Conservation (phyloP, 371 early-diverging fungal species). For the Rhizopus stolonifer region DNA sequence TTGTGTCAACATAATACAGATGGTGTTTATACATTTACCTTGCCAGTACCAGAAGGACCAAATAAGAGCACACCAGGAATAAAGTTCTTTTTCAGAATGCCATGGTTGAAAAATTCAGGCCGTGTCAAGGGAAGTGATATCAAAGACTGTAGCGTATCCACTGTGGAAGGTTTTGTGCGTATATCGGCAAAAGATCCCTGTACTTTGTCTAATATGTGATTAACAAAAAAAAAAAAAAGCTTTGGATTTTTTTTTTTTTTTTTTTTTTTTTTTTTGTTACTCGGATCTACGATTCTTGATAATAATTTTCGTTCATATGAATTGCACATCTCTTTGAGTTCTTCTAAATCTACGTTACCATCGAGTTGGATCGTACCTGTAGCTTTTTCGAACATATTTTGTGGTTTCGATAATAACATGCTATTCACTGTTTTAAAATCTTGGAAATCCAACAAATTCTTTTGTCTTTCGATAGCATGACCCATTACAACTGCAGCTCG, state of each 20-base stretch:
- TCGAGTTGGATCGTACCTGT: neutral
- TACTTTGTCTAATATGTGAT: slow-evolving; percentile 44
- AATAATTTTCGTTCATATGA: slow-evolving; percentile 61
- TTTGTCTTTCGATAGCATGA: slow-evolving; percentile 25
- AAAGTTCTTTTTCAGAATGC: slow-evolving; percentile 75
- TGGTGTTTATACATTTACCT: slow-evolving; percentile 27
- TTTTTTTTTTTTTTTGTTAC: no score
- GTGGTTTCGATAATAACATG: slow-evolving; percentile 20
- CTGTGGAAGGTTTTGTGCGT: slow-evolving; percentile 61
- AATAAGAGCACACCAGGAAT: slow-evolving; percentile 88
- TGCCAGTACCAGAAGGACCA: slow-evolving; percentile 98
- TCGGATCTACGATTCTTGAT: slow-evolving; percentile 64
- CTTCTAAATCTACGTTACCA: slow-evolving; percentile 22
- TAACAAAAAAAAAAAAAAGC: neutral
- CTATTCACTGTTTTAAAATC: slow-evolving; percentile 29
- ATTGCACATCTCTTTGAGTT: slow-evolving; percentile 35
- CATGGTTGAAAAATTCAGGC: slow-evolving; percentile 77
- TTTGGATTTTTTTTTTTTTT: no score
- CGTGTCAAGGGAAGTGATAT: slow-evolving; percentile 81
- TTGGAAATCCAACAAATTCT: slow-evolving; percentile 15
- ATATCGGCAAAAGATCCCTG: slow-evolving; percentile 66
- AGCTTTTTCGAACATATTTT: neutral
- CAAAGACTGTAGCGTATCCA: slow-evolving; percentile 82
- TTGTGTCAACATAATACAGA: neutral
- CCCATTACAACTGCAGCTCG: slow-evolving; percentile 39